Base-by-base conservation (phyloP, 768 basidiomycete genomes). In the Xerocomus spinulosus region DNA sequence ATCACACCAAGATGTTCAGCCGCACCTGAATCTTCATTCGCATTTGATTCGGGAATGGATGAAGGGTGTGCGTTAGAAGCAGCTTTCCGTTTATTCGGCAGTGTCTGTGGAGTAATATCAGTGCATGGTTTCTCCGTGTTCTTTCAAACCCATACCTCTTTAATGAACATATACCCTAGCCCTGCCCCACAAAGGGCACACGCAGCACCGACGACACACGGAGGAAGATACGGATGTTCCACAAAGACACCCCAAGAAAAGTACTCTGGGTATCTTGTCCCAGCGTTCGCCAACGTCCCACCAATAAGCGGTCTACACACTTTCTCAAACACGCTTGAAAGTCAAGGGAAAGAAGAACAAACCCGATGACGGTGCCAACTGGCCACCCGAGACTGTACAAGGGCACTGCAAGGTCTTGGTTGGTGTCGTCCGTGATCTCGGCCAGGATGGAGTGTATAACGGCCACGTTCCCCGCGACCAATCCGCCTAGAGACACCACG, bases 401-500 rank as follows among this genome's bases (percentile, higher is more conserved):
- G 3, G 82, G 76, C 55, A 80, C 80, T 13, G 79, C 80, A 20
- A 73, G 54, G 5, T 77, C 74, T 62, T 82, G 79, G 51, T 86
- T 83, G 8, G 77, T 77, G 8, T 75, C 60, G 56, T 86, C 80
- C 8, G 82, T 81, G 23, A 85, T 67, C 60, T 85, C 83, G 3
- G 77, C 75, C 0, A 86, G 68, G 18, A 81, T 73, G 2, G 78
- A 77, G 44, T 81, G 77, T 25, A 84, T 72, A 8, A 83, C 82
- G 9, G 81, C 80, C 33, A 79, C 63, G 50, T 79, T 85, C 32
- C 81, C 83, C 9, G 77, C 76, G 50, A 79, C 73, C 20, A 81
- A 59, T n/a, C 83, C 83, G n/a, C 79, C 82, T 81, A n/a, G 23
- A 48, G 29, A 23, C 4, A 2, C 17, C 5, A 13, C 26, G 8